A percentile compares a stretch with the other conserved stretches of the same genome.
Evolutionary conservation across 257 asterid species (phyloP).

Genomic region (Solanum virginianum): DNA sequence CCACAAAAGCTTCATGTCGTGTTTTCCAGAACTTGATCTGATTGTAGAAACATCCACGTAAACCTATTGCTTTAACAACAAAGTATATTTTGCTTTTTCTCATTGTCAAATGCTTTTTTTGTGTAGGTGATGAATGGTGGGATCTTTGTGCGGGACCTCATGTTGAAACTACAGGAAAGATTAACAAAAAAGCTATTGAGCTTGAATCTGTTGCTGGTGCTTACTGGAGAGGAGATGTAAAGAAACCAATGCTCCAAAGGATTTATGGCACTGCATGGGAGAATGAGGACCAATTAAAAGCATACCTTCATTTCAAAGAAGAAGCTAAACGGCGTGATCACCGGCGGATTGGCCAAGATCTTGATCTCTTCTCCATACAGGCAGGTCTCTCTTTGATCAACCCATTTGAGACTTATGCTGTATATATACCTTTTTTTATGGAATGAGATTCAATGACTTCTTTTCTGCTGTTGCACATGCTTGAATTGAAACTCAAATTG

Average conservation of each 20-base stretch:
- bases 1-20: background rate
- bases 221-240: slow-evolving; percentile 94
- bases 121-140: slow-evolving; percentile 91
- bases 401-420: background rate
- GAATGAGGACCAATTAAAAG: slow-evolving; percentile 79
- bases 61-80: background rate
- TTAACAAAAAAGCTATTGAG: slow-evolving; percentile 70
- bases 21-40: background rate
- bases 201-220: slow-evolving; percentile 99
- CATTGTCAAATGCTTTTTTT: background rate
- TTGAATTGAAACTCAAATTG: slow-evolving; percentile 9
- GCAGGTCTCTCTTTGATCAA: slow-evolving; percentile 16
- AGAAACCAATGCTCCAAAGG: slow-evolving; percentile 88
- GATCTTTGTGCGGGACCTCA: slow-evolving; percentile 99
- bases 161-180: slow-evolving; percentile 89
- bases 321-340: slow-evolving; percentile 98
- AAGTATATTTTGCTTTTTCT: background rate
- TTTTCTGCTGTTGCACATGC: background rate
- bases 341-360: slow-evolving; percentile 91
- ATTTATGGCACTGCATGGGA: slow-evolving; percentile 99
- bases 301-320: slow-evolving; percentile 81
- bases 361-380: slow-evolving; percentile 95
- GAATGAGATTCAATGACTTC: background rate
- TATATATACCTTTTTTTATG: background rate
- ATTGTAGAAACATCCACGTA: background rate